phyloP scores from a whole-genome alignment of 441 rosid genomes.

The Croton laevigatus region DNA sequence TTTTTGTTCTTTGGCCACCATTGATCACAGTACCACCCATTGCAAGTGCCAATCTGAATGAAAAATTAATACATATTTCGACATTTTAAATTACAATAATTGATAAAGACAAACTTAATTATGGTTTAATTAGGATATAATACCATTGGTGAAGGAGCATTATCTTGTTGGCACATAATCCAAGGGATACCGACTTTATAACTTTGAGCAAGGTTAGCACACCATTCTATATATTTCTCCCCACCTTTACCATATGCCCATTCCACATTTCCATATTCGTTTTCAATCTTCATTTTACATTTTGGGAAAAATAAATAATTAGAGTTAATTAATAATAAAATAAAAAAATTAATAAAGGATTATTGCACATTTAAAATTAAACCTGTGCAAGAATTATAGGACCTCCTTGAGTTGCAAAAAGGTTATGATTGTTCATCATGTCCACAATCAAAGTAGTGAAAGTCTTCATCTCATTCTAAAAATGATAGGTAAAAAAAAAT shows the following conservation, averaged over 20 bases:
- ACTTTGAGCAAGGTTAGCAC: slow-evolving; percentile 60
- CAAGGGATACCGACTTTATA: slow-evolving; percentile 66
- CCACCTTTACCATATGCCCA: slow-evolving; percentile 43
- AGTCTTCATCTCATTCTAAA: slow-evolving; percentile 40
- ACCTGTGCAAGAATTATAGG: slow-evolving; percentile 25
- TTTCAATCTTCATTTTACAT: slow-evolving; percentile 53
- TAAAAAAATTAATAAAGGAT: background rate
- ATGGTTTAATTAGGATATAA: no score
- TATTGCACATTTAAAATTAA: background rate
- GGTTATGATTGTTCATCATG: slow-evolving; percentile 47
- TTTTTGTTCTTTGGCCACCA: slow-evolving; percentile 62
- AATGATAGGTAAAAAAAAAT: no score
- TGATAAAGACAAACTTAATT: no score
- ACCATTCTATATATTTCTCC: slow-evolving; percentile 55
- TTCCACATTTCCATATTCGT: slow-evolving; percentile 66
- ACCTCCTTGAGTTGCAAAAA: slow-evolving; percentile 78
- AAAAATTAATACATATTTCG: no score
- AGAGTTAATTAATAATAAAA: background rate
- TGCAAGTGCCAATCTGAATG: slow-evolving; percentile 67
- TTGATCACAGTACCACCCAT: slow-evolving; percentile 73
- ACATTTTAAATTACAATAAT: no score
- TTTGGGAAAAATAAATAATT: no score
- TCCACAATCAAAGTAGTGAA: slow-evolving; percentile 51
- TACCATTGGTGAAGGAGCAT: slow-evolving; percentile 73
- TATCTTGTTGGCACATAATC: slow-evolving; percentile 60